Evolutionary conservation across 768 basidiomycete species (phyloP), one percentile per base, ranked within the genome.

Genomic region (Suillus luteus): DNA sequence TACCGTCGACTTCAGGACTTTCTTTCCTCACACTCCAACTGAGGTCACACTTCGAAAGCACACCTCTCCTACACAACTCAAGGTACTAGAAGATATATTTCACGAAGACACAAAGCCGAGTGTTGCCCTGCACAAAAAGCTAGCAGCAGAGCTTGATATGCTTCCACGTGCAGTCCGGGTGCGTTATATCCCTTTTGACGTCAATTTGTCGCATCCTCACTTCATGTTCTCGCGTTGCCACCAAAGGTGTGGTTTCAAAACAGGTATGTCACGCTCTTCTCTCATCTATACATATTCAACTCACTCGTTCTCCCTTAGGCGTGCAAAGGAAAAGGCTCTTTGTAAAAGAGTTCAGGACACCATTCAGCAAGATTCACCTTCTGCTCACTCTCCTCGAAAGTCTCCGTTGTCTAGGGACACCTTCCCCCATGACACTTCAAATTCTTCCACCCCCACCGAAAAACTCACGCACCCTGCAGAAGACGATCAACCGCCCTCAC

Each of bases 91-190:
- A 76, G 81, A 85, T 64, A 82, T 95, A 69, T 99, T 96, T 77
- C 86, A 86, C 69, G 82, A 84, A 68, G 94, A 95, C 77, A 93
- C 93, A 62, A 99, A 99, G 75, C 96, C 96, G 15, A 95, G 94
- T 75, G 89, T 88, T 44, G 78, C 83, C 8, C 79, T 91, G 43
- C 84, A 96, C 69, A 93, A 92, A 75, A 82, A 86, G 66, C 85
- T 99, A 60, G 91, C 95, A 0, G 78, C 82, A 11, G 83, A 94
- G 78, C 86, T 98, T 63, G 89, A 88, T 66, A 99, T 99, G 96
- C 91, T 92, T 11, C 87, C 94, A 24, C 82, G 96, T 65, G 94
- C 93, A n/a, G 92, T 99, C 2, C 96, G 98, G 85, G 96, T 96
- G 63, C 82, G 85, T 48, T 40, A 60, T 52, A 35, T 15, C 40